Evolutionary conservation across 352 stramenopile species (phyloP), one percentile per base, ranked within the genome.

Genomic region (Elongisporangium senticosum): DNA sequence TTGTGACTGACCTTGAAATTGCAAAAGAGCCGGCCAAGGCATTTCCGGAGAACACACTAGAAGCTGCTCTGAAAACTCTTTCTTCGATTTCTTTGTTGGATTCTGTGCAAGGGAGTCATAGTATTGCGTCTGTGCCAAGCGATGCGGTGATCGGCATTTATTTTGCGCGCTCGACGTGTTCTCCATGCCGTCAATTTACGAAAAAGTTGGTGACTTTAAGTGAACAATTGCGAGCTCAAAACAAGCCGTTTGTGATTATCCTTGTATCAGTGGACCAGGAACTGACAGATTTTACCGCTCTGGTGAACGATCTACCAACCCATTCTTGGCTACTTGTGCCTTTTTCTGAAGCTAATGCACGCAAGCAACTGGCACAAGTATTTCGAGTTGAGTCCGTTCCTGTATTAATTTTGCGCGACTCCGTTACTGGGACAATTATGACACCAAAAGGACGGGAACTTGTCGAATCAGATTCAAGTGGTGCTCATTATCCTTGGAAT

Each of bases 231-330:
- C 63, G 73, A 51, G 28, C 70, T 37, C n/a, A 43, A 10, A 63
- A 68, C 33, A 80, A 87, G 48, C 73, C 77, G 20, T 75, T 95
- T 26, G 65, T 76, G 48, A 59, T 92, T n/a, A 86, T 95, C 55
- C 64, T 94, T 3, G 75, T 95, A 1, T 89, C 84, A 4, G 68
- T 89, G 37, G 86, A 95, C 50, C 68, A 85, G 59, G 77, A 88
- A 8, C 71, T 84, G 50, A 59, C 71, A 17, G 81, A 83, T 8
- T 93, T 77, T 22, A 66, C 71, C 1, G 61, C 69, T 14, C 61
- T 93, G 2, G 67, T 80, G 15, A 72, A 72, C 4, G 78, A 77
- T n/a, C 58, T 94, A 22, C 83, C 83, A 4, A 56, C 48, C 0
- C 59, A 80, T 22, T 77, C 74, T 13, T 95, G 86, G 86, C 55